Percentiles rank a stretch among this genome's conserved stretches.
Conservation (phyloP, 2,329 filamentous ascomycete genomes). For the Hymenoscyphus fructigenus region DNA sequence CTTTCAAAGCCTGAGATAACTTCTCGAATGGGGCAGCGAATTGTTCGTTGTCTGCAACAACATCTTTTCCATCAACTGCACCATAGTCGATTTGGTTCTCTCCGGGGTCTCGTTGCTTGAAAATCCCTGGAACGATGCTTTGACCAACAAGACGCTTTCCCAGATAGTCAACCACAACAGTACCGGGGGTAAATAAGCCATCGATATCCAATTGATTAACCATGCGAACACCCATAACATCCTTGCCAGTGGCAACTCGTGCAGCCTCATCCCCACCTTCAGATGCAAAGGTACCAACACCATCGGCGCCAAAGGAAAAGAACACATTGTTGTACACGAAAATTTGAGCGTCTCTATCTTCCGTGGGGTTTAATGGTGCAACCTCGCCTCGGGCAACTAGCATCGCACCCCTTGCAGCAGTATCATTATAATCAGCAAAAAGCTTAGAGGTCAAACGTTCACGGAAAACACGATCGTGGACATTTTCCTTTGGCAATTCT, state of each 20-base stretch:
- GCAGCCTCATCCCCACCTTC: slow-evolving; percentile 97
- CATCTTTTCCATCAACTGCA: slow-evolving; percentile 94
- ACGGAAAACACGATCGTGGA: slow-evolving; percentile 94
- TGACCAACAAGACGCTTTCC: slow-evolving; percentile 97
- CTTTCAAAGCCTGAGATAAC: slow-evolving; percentile 83
- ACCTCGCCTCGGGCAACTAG: slow-evolving; percentile 92
- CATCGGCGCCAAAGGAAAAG: slow-evolving; percentile 97
- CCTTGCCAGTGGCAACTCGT: slow-evolving; percentile 92
- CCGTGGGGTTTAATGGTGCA: slow-evolving; percentile 89
- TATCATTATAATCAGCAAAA: slow-evolving; percentile 96
- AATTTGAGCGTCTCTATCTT: slow-evolving; percentile 89
- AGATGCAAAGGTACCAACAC: slow-evolving; percentile 92
- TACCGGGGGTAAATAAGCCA: slow-evolving; percentile 91
- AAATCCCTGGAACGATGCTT: slow-evolving; percentile 97
- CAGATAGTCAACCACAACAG: slow-evolving; percentile 93
- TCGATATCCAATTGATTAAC: slow-evolving; percentile 97
- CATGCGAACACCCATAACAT: slow-evolving; percentile 88
- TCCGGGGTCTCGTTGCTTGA: slow-evolving; percentile 95
- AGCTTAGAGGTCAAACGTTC: slow-evolving; percentile 93
- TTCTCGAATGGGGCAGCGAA: slow-evolving; percentile 85
- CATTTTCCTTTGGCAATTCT: slow-evolving; percentile 87
- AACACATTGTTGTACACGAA: slow-evolving; percentile 99
- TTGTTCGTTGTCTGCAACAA: slow-evolving; percentile 84
- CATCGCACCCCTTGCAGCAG: slow-evolving; percentile 86
- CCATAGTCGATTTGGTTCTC: slow-evolving; percentile 99